Base-by-base conservation (phyloP, 2,329 filamentous ascomycete species). In the Microsporum ferrugineum region DNA sequence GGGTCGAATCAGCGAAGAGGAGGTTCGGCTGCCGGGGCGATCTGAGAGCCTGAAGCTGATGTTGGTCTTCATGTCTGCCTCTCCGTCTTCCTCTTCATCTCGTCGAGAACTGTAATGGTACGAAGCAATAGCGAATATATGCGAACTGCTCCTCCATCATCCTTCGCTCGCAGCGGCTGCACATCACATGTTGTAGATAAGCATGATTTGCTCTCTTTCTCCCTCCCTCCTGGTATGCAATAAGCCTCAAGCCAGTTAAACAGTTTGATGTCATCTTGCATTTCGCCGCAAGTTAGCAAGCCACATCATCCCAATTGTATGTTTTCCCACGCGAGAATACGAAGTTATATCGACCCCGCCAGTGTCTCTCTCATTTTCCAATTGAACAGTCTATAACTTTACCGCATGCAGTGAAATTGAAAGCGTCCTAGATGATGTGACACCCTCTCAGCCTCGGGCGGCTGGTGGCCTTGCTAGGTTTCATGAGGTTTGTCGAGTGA, bases 251-350 rank as follows among this genome's bases (percentile, higher is more conserved):
- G 17, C 49, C 17, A 5, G 45, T 23, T 23, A 23, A 23, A 23
- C 17, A 23, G n/a, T n/a, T 34, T 53, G 49, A 53, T 53, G 49
- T 53, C 49, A 53, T n/a, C 27, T 27, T 53, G 29, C 49, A 53
- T 31, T 53, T 53, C 27, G 49, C 49, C 49, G 49, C 49, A 53
- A 53, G 29, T 34, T 53, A 31, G 49, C 49, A 53, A 53, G 49
- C 49, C 49, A 53, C 49, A 31, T 33, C 49, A 53, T 53, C 49
- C 49, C 49, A 53, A 34, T 53, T n/a, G 49, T 53, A 53, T n/a
- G 49, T 53, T 53, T 53, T 53, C 29, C 49, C 49, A 53, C 49
- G 49, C 49, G 49, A 53, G 49, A 53, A 53, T 53, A 53, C 49
- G 49, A 34, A 27, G 17, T 23, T 53, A 34, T 33, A 53, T 34